A percentile compares a stretch with the other conserved stretches of the same genome.
These are phyloP conservation scores for Septoria petroselini DNA, from an alignment of 2,329 filamentous ascomycete species.

Conservation along the genomic window DNA sequence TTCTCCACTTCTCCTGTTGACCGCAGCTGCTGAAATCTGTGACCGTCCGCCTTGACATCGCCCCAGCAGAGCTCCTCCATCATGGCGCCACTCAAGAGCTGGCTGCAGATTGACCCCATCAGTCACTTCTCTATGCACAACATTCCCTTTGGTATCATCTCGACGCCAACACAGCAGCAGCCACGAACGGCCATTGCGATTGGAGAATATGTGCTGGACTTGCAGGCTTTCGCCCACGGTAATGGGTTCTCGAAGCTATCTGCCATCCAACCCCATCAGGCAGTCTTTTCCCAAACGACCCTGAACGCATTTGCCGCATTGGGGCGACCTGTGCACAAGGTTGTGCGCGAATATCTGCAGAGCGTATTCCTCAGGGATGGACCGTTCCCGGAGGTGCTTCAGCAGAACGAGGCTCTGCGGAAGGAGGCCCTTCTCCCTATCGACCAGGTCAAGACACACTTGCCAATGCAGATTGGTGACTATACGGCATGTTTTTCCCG, in stretches of 20 bases:
- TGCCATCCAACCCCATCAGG: constrained; percentile 55
- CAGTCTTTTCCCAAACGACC: constrained; percentile 62
- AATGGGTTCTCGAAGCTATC: constrained; percentile 60
- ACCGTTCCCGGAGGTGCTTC: constrained; percentile 58
- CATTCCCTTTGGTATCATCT: constrained; percentile 80
- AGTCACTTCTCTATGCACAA: constrained; percentile 75
- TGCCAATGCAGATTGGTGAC: constrained; percentile 76
- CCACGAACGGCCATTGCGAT: constrained; percentile 69
- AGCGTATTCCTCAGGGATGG: constrained; percentile 62
- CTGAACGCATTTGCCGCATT: constrained; percentile 72
- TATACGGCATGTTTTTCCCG: constrained; percentile 52
- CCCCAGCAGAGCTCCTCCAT: constrained; percentile 40
- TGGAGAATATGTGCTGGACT: constrained; percentile 67
- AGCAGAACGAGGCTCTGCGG: constrained; percentile 58
- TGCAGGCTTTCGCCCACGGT: constrained; percentile 58
- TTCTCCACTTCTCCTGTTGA: no score
- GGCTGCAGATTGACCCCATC: constrained; percentile 58
- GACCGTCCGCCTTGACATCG: neutral
- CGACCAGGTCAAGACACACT: constrained; percentile 59
- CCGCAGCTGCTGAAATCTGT: neutral
- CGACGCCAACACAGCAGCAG: constrained; percentile 54
- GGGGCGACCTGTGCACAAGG: constrained; percentile 63
- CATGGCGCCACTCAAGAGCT: constrained; percentile 47
- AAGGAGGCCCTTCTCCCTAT: constrained; percentile 59
- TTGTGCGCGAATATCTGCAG: constrained; percentile 68